Base-by-base conservation (phyloP, 306 rosid genomes). In the Acacia acuminata region DNA sequence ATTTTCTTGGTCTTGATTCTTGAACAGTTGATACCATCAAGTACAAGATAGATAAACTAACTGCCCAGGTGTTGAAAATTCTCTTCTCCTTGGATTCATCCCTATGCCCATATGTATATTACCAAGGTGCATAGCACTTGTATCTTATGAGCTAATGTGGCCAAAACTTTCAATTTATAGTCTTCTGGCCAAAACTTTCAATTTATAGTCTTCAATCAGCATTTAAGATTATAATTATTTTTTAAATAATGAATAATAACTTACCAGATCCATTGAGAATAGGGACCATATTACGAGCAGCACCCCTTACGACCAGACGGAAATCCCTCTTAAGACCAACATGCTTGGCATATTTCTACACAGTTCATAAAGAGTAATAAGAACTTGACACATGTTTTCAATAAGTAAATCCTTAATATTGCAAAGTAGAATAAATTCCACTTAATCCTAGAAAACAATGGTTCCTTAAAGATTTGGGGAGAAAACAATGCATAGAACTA, bases 271-370 rank as follows among this genome's bases (percentile, higher is more conserved):
- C 99, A n/a, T 96, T 91, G 73, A 96, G 90, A 79, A 96, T 94
- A 58, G 92, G 34, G 84, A 89, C 92, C 99, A 93, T 95, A 82
- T 93, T 95, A 53, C 96, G 90, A 85, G 99, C 99, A 77, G 97
- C 94, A 79, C 99, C 99, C 84, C 99, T 92, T 48, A 96, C 99
- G 73, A 91, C 99, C 80, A 96, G 94, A 83, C 99, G 99, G 84
- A 96, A 94, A 88, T 94, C 97, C 91, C 99, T 91, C 94, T 94
- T 96, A 85, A 90, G 86, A 82, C 99, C 99, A 87, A 96, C 98
- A 40, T 91, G 75, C 85, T 96, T 91, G 81, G 98, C 97, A 90
- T 94, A 96, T 92, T 90, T 90, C 99, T 96, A 87, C 88, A 91
- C 44, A 83, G 50, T 30, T 61, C 73, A 89, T 16, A 56, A 75